Base-by-base conservation (phyloP, 2,329 filamentous ascomycete genomes). In the Fusarium subtropicale region DNA sequence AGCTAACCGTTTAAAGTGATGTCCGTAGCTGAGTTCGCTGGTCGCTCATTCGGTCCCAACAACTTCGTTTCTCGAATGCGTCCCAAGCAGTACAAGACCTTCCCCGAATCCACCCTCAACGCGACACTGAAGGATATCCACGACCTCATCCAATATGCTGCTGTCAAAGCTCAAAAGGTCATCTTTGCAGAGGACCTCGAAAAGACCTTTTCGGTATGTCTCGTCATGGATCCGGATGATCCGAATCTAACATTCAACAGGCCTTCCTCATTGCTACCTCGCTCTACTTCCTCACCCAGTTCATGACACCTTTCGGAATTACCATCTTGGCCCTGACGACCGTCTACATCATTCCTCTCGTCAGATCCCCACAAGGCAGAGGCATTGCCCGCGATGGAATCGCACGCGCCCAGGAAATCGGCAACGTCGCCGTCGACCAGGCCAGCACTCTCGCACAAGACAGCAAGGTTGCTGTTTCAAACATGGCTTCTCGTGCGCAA, bases 81-180 rank as follows among this genome's bases (percentile, higher is more conserved):
- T 33, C 71, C 71, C 16, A 22, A 18, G n/a, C 53, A 72, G 13
- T 72, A 72, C 34, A 67, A 69, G 28, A 71, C 51, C 6, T 48
- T 72, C 7, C 69, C 69, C 0, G 71, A 72, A 28, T 64, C 67
- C 0, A 71, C 65, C 10, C 64, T 72, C 34, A 72, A 72, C 1
- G 71, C 62, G 24, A 72, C 71, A 0, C 45, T 72, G 1, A 53
- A 59, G 26, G 71, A 72, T 9, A 48, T 72, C 4, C 71, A 72
- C 3, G 71, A 72, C 42, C 54, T 72, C 2, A 50, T 62, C 16
- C 71, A 72, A 7, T 72, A 69, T 22, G 18, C 58, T 1, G 64
- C 64, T 0, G 56, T 72, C 2, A 45, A 69, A 16, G 48, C 24
- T 3, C 71, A 72, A 38, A 69, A 31, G n/a, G 31, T 69, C 12